These are phyloP conservation scores for Crucibulum laeve DNA, from an alignment of 768 basidiomycete genomes.

Conservation along the genomic window DNA sequence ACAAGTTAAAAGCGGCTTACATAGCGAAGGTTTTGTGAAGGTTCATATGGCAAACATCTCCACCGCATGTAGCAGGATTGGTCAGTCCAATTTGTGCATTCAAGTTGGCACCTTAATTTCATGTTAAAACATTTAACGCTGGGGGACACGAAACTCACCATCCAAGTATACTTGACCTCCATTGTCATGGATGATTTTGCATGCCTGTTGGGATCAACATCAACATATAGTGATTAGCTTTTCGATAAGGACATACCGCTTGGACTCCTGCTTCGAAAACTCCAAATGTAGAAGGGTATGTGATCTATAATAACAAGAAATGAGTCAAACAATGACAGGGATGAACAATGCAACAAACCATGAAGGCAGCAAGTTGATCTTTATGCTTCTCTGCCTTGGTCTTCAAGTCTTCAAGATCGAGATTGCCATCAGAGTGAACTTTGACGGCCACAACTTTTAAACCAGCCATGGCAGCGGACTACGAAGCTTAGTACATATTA, in stretches of 20 bases:
- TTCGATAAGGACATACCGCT: conserved; percentile 37
- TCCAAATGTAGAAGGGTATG: conserved; percentile 96
- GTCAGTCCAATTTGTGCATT: conserved; percentile 94
- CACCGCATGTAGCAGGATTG: conserved; percentile 91
- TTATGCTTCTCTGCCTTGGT: conserved; percentile 88
- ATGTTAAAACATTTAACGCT: background rate
- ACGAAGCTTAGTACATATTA: conserved; percentile 12
- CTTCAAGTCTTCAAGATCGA: conserved; percentile 83
- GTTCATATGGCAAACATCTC: conserved; percentile 97
- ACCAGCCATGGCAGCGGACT: conserved; percentile 97
- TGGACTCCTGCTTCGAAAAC: conserved; percentile 93
- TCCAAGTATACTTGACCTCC: conserved; percentile 99
- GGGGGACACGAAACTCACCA: conserved; percentile 34
- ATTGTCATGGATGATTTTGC: conserved; percentile 88
- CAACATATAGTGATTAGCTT: background rate
- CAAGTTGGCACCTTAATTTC: conserved; percentile 69
- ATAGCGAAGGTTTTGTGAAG: conserved; percentile 98
- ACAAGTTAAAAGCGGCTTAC: conserved; percentile 34
- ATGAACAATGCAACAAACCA: conserved; percentile 47
- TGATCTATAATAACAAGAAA: conserved; percentile 55
- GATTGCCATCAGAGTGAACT: conserved; percentile 78
- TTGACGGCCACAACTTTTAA: conserved; percentile 96
- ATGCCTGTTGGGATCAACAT: conserved; percentile 49
- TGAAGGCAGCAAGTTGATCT: conserved; percentile 91
- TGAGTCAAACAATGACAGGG: conserved; percentile 3